A percentile compares a stretch with the other conserved stretches of the same genome.
These are phyloP conservation scores for Cercospora nicotianae DNA, from an alignment of 2,329 filamentous ascomycete genomes.

Conservation along the genomic window DNA sequence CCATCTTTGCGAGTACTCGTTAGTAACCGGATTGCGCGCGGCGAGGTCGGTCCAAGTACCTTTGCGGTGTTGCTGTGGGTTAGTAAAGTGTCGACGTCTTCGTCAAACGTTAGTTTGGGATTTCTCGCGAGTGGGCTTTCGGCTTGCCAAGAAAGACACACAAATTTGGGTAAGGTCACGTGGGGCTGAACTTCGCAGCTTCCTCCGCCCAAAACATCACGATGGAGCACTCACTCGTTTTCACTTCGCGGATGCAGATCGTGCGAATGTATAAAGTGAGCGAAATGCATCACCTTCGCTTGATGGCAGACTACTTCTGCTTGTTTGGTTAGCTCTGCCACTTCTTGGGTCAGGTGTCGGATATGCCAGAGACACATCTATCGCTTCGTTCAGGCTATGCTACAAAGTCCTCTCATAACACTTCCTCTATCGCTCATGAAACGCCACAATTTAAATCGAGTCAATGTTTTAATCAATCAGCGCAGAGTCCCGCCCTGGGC, in stretches of 20 bases:
- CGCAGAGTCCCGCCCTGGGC: not conserved
- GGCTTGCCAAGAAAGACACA: not conserved
- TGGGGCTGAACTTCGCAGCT: not conserved
- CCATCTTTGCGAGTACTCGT: slow-evolving; percentile 65
- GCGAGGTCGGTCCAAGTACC: slow-evolving; percentile 4
- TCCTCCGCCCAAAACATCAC: not conserved
- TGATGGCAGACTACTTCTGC: no score
- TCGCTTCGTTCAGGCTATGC: no score
- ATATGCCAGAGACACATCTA: no score
- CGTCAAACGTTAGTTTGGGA: slow-evolving; percentile 6
- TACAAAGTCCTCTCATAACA: no score
- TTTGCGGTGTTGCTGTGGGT: slow-evolving; percentile 15
- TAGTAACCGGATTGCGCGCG: not conserved
- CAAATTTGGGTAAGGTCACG: not conserved
- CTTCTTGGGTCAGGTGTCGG: no score
- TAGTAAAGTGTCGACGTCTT: slow-evolving; percentile 11
- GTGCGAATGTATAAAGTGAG: no score
- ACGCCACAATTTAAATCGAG: not conserved
- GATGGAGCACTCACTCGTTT: not conserved
- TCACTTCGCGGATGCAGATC: no score
- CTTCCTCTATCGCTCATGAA: not conserved
- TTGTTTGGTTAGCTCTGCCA: no score
- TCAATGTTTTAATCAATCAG: not conserved
- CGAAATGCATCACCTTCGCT: no score
- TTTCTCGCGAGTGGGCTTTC: slow-evolving; percentile 7